Base-by-base conservation (phyloP, 768 basidiomycete genomes). In the Suillus americanus region DNA sequence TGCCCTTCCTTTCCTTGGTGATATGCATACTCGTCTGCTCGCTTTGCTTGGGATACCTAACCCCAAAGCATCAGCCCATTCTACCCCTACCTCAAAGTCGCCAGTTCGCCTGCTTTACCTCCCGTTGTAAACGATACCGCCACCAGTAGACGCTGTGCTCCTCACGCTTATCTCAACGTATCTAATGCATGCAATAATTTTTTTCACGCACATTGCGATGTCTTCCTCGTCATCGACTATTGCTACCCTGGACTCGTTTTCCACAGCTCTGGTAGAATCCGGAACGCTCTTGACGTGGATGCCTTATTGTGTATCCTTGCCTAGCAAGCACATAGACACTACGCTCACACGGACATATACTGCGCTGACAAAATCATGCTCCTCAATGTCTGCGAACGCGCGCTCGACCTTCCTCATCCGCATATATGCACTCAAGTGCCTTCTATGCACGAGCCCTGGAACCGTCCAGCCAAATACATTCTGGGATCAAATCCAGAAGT, bases 401-500 rank as follows among this genome's bases (percentile, higher is more conserved):
- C 62, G 68, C 61, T 51, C 70, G 25, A 59, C 3, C 56, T 81
- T 80, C 67, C 70, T 71, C 23, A 77, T 84, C 30, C 77, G 83
- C 53, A 62, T 79, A 73, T 74, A 82, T 72, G 75, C 75, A 5
- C 73, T 89, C 78, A 74, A 84, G 72, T 70, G 76, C 80, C 66
- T 83, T 69, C 63, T 88, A 12, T 77, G 79, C 62, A 84, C 87
- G 6, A 80, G 82, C 71, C 80, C 30, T 79, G 84, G 37, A 79
- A 83, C 43, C 68, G 67, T 82, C 33, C 80, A 84, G 55, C 75
- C 87, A 3, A 77, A 78, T 55, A 82, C 81, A 0, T 89, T 92
- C 72, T 92, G 91, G 91, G 87, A 89, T 55, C 92, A 93, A 69
- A 80, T 75, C 73, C 33, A 79, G 79, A 63, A 87, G 83, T 67